phyloP scores from a whole-genome alignment of 495 filamentous ascomycete species.

The Penicillium coffeae region DNA sequence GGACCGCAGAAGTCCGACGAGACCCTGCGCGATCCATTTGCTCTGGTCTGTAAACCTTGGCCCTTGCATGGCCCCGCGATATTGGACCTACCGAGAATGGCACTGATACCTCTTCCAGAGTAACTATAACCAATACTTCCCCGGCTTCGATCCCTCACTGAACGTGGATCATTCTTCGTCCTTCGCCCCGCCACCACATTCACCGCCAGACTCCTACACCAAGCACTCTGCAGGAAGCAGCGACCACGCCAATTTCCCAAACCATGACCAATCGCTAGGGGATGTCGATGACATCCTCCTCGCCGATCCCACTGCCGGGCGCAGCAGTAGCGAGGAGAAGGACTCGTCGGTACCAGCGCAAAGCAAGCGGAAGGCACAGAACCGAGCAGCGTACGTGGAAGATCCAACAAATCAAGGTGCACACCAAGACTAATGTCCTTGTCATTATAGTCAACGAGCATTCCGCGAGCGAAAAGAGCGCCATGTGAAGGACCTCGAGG shows the following conservation, averaged over 20 bases:
- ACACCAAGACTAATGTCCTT: too few species aligned
- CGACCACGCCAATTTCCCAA: slow-evolving; percentile 22
- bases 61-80: not conserved
- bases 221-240: slow-evolving; percentile 35
- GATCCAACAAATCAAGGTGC: slow-evolving; percentile 2
- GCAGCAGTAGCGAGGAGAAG: slow-evolving; percentile 61
- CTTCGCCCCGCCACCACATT: slow-evolving; percentile 37
- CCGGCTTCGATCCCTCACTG: slow-evolving; percentile 36
- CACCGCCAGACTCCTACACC: slow-evolving; percentile 43
- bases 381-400: slow-evolving; percentile 82
- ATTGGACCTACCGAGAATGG: not conserved
- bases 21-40: slow-evolving; percentile 25
- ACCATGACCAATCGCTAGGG: slow-evolving; percentile 20
- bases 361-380: slow-evolving; percentile 88
- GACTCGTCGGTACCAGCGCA: slow-evolving; percentile 73
- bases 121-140: slow-evolving; percentile 31
- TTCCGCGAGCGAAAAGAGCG: slow-evolving; percentile 96
- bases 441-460: slow-evolving; percentile 84
- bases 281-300: slow-evolving; percentile 33
- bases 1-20: slow-evolving; percentile 20
- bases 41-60: slow-evolving; percentile 18
- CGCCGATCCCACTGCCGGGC: slow-evolving; percentile 19
- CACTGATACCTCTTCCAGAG: slow-evolving; percentile 10
- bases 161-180: slow-evolving; percentile 31
- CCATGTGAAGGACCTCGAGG: slow-evolving; percentile 88